Percentiles rank a stretch among this genome's conserved stretches.
Evolutionary conservation across 306 rosid species (phyloP).

Genomic region (Dalbergia oliveri): DNA sequence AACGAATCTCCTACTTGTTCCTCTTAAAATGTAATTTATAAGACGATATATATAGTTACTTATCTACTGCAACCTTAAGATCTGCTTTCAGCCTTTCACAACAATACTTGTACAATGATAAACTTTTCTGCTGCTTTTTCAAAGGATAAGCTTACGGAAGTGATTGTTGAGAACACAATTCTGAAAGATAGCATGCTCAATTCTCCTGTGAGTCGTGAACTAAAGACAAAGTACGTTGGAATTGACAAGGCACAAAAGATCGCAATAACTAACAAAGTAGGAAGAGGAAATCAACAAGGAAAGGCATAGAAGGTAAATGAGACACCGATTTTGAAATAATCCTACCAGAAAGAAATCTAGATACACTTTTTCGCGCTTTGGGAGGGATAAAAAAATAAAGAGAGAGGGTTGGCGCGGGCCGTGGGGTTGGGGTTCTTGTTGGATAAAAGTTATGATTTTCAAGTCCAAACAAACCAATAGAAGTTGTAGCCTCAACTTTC

Average conservation of each 20-base stretch:
- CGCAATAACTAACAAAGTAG: neutral
- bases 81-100: neutral
- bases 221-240: neutral
- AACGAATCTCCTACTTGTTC: neutral
- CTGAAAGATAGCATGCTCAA: neutral
- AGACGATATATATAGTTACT: no score
- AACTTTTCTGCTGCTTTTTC: neutral
- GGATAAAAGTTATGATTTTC: slow-evolving; percentile 16
- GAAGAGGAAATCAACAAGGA: neutral
- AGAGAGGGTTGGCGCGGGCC: no score
- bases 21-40: neutral
- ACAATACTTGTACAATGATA: neutral
- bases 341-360: neutral
- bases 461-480: slow-evolving; percentile 15
- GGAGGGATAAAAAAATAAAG: neutral
- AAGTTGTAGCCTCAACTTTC: slow-evolving; percentile 1
- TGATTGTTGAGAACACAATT: slow-evolving; percentile 5
- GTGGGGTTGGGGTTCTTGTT: neutral
- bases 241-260: slow-evolving; percentile 14
- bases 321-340: slow-evolving; percentile 39
- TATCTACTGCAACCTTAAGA: no score
- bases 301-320: slow-evolving; percentile 25
- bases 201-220: slow-evolving; percentile 5
- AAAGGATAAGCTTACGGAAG: neutral
- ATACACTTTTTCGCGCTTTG: neutral